phyloP scores from a whole-genome alignment of 352 stramenopile genomes.

The Globisporangium paroecandrum region DNA sequence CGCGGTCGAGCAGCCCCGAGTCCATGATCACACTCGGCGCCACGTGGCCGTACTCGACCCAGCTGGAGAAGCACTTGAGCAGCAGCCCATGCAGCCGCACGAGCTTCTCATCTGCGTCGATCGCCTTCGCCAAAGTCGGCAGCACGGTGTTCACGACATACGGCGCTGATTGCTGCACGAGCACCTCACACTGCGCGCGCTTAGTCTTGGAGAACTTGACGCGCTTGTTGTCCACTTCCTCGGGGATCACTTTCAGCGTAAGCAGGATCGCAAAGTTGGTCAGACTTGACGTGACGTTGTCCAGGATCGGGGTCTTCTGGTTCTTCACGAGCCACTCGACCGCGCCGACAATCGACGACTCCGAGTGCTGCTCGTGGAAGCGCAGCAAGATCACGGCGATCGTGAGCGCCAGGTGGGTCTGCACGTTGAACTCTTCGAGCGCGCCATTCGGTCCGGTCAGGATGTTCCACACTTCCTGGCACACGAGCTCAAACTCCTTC shows the following conservation, averaged over 20 bases:
- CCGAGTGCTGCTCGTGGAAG: conserved; percentile 63
- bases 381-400: conserved; percentile 73
- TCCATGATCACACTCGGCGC: conserved; percentile 53
- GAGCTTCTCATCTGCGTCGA: conserved; percentile 56
- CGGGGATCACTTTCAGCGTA: conserved; percentile 70
- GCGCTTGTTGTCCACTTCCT: conserved; percentile 76
- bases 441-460: conserved; percentile 55
- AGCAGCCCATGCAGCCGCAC: conserved; percentile 41
- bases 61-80: conserved; percentile 64
- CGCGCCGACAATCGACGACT: conserved; percentile 47
- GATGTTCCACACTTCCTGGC: conserved; percentile 75
- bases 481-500: conserved; percentile 59
- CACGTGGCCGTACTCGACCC: conserved; percentile 72
- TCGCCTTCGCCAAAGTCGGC: conserved; percentile 47
- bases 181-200: conserved; percentile 53
- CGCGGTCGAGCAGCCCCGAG: conserved; percentile 49
- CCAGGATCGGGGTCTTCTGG: conserved; percentile 42
- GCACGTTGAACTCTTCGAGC: conserved; percentile 53
- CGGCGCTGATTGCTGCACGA: conserved; percentile 62
- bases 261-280: conserved; percentile 77
- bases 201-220: conserved; percentile 76
- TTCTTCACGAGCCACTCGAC: conserved; percentile 80
- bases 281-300: conserved; percentile 35
- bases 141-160: conserved; percentile 61
- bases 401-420: conserved; percentile 71